Evolutionary conservation across 371 early-diverging fungal species (phyloP).

Genomic region (Rhizopus arrhizus): DNA sequence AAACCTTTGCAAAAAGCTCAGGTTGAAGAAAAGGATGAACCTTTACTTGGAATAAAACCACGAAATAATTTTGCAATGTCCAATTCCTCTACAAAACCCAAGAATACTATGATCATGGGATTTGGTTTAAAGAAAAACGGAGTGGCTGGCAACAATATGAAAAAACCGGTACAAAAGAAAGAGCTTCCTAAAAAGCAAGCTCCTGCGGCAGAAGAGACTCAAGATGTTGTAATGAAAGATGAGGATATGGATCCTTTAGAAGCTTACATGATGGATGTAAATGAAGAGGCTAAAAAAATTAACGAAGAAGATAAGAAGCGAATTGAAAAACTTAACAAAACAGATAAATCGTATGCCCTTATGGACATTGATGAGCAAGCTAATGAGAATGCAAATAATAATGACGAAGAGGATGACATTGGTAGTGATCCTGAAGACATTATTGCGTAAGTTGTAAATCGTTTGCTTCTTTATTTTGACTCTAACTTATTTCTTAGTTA

Average conservation of each 20-base stretch:
- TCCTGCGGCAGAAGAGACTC: constrained; percentile 2
- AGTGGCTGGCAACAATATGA: neutral
- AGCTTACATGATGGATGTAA: constrained; percentile 85
- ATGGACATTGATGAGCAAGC: constrained; percentile 20
- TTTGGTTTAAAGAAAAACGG: constrained; percentile 31
- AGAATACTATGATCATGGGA: constrained; percentile 46
- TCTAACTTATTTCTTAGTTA: constrained; percentile 38
- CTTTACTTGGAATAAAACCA: constrained; percentile 23
- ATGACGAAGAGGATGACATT: constrained; percentile 50
- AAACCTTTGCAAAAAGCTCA: constrained; percentile 31
- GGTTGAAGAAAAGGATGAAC: constrained; percentile 28
- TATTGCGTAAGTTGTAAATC: constrained; percentile 59
- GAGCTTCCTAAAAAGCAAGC: neutral
- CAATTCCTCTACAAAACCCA: constrained; percentile 29
- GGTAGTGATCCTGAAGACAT: constrained; percentile 76
- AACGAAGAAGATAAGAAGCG: constrained; percentile 65
- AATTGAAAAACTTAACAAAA: constrained; percentile 27
- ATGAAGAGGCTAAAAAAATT: constrained; percentile 70
- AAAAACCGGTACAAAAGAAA: constrained; percentile 11
- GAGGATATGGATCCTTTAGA: constrained; percentile 75
- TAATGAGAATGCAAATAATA: constrained; percentile 11
- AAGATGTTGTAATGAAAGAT: constrained; percentile 23
- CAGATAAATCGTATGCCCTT: constrained; percentile 13
- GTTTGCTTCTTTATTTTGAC: constrained; percentile 6
- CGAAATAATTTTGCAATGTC: constrained; percentile 23